These are phyloP conservation scores for Saprolegnia parasitica DNA, from an alignment of 352 stramenopile species.

Conservation along the genomic window DNA sequence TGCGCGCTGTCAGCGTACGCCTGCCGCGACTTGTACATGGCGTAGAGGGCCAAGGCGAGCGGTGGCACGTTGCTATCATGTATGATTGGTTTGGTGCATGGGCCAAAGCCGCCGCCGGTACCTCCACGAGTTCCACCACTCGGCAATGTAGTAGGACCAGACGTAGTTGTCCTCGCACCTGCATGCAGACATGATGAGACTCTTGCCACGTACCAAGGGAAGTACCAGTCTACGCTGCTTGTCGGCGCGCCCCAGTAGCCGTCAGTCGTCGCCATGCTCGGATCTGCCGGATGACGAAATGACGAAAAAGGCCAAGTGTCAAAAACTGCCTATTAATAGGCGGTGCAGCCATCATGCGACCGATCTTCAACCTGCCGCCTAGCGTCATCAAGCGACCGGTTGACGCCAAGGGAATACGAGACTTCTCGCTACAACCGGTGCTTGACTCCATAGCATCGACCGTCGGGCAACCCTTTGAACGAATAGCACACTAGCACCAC, in stretches of 20 bases:
- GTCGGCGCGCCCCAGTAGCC: constrained; percentile 26
- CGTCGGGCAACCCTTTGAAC: no score
- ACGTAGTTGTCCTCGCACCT: constrained; percentile 30
- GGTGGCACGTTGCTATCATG: constrained; percentile 18
- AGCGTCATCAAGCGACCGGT: no score
- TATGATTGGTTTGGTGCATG: neutral
- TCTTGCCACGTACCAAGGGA: neutral
- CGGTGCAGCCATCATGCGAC: no score
- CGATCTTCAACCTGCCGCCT: no score
- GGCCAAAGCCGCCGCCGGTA: neutral
- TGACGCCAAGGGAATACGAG: no score
- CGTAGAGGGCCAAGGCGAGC: constrained; percentile 23
- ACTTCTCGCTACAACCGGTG: no score
- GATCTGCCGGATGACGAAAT: neutral
- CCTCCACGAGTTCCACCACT: constrained; percentile 30
- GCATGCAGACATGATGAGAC: neutral
- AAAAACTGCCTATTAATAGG: no score
- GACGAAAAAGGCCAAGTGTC: neutral
- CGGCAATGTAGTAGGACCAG: constrained; percentile 28
- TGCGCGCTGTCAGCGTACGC: constrained; percentile 11
- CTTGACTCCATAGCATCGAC: no score
- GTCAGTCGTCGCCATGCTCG: neutral
- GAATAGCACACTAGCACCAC: no score
- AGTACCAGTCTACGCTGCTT: constrained; percentile 28
- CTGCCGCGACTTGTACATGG: constrained; percentile 28